Evolutionary conservation across 331 rosid genomes (phyloP).

Genomic region (Spiraea crenata): DNA sequence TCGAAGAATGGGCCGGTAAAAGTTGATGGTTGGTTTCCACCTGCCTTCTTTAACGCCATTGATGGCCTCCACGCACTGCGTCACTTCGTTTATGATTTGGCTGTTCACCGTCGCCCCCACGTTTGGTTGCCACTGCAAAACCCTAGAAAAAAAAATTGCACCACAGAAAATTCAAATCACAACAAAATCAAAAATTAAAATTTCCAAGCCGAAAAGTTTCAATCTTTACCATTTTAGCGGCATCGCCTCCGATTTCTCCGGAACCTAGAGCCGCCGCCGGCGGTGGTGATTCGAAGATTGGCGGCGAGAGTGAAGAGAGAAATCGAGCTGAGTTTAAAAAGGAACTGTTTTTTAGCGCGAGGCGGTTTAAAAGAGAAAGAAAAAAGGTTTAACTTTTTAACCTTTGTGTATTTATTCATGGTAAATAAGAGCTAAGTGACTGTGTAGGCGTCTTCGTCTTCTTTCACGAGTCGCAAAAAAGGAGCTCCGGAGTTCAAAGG

Average conservation of each 20-base stretch:
- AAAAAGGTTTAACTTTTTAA: background rate
- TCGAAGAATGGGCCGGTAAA: slow-evolving; percentile 78
- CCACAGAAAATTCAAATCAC: background rate
- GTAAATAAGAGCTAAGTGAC: background rate
- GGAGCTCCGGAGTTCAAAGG: background rate
- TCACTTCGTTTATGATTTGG: slow-evolving; percentile 75
- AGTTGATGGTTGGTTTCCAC: slow-evolving; percentile 80
- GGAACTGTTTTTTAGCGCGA: background rate
- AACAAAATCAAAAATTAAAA: background rate
- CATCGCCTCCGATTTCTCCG: slow-evolving; percentile 22
- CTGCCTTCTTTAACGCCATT: slow-evolving; percentile 85
- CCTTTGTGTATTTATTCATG: background rate
- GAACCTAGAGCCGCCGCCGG: background rate
- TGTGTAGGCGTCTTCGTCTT: background rate
- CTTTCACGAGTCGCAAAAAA: background rate
- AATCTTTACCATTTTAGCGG: slow-evolving; percentile 38
- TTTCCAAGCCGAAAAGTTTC: background rate
- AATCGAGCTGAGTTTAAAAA: background rate
- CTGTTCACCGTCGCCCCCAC: slow-evolving; percentile 63
- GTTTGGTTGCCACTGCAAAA: slow-evolving; percentile 90
- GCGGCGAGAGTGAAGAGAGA: background rate
- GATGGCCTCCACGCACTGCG: slow-evolving; percentile 78
- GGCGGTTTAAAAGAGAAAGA: background rate
- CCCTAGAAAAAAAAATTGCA: slow-evolving; percentile 37
- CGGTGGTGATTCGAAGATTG: background rate